Percentiles rank a stretch among this genome's conserved stretches.
Conservation (phyloP, 2,329 filamentous ascomycete genomes). For the Diplodia sapinea region DNA sequence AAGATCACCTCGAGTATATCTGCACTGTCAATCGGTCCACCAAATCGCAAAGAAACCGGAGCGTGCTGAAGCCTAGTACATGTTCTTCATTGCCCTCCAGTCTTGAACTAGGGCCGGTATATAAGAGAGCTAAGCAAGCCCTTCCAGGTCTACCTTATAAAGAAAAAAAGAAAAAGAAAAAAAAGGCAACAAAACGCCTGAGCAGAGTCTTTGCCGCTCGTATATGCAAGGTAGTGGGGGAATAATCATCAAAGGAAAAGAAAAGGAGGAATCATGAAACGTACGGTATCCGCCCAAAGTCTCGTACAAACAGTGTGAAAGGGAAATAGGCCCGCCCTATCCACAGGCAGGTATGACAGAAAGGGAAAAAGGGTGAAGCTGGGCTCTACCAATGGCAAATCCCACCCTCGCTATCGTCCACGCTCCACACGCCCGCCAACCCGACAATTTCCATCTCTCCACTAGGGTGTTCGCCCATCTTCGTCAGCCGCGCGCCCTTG, state of each 20-base stretch:
- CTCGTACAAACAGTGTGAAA: neutral
- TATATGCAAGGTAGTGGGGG: neutral
- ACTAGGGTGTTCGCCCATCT: constrained; percentile 59
- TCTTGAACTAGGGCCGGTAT: neutral
- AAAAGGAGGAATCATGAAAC: neutral
- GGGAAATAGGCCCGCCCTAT: neutral
- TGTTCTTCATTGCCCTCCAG: neutral
- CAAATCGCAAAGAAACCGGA: no score
- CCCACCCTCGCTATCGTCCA: constrained; percentile 77
- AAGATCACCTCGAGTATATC: no score
- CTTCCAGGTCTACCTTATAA: neutral
- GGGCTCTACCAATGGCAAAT: constrained; percentile 59
- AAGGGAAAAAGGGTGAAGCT: neutral
- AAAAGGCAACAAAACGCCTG: neutral
- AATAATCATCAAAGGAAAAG: neutral
- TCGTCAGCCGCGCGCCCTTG: constrained; percentile 56
- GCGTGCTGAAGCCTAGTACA: neutral
- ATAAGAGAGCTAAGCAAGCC: neutral
- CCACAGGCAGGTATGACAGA: neutral
- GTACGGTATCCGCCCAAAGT: neutral
- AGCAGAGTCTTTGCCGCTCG: neutral
- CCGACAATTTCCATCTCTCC: constrained; percentile 68
- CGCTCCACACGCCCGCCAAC: constrained; percentile 84
- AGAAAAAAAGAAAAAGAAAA: neutral
- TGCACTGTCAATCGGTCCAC: no score